Evolutionary conservation across 1,284 basidiomycete genomes (phyloP).

Genomic region (Cryptococcus floricola): DNA sequence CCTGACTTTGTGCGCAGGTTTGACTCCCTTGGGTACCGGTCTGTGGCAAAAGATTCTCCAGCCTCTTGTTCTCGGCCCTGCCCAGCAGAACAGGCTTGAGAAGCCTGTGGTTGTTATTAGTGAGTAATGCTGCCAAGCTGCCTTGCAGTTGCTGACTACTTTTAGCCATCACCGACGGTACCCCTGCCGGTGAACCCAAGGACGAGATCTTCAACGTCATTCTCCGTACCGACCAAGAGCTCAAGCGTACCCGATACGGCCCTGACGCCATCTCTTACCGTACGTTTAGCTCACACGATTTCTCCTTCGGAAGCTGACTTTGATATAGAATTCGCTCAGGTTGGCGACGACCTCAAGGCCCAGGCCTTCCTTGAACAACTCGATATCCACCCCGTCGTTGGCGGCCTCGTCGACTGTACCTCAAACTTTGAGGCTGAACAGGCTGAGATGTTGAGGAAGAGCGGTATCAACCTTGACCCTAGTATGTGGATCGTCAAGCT

Average conservation of each 20-base stretch:
- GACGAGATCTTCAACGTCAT: slow-evolving; percentile 49
- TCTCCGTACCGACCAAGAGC: slow-evolving; percentile 40
- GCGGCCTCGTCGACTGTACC: slow-evolving; percentile 49
- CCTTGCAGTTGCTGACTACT: slow-evolving; percentile 7
- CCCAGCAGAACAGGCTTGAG: slow-evolving; percentile 40
- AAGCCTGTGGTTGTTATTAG: slow-evolving; percentile 52
- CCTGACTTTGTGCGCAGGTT: slow-evolving; percentile 18
- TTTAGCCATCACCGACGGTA: slow-evolving; percentile 47
- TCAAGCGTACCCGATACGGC: slow-evolving; percentile 48
- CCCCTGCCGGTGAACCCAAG: slow-evolving; percentile 49
- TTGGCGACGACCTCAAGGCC: slow-evolving; percentile 51
- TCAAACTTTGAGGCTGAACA: slow-evolving; percentile 49
- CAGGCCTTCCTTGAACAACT: slow-evolving; percentile 50
- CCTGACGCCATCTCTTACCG: slow-evolving; percentile 51
- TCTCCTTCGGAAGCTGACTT: background rate
- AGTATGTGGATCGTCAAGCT: slow-evolving; percentile 46
- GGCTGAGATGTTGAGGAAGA: slow-evolving; percentile 48
- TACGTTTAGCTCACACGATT: slow-evolving; percentile 14
- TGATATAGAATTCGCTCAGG: slow-evolving; percentile 48
- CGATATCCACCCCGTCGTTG: slow-evolving; percentile 50
- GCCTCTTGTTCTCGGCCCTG: slow-evolving; percentile 50
- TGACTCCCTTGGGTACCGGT: slow-evolving; percentile 50
- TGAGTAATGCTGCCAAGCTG: background rate
- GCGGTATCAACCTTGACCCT: slow-evolving; percentile 35
- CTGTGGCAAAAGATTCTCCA: slow-evolving; percentile 51